Evolutionary conservation across 495 filamentous ascomycete genomes (phyloP).

Genomic region (Xylaria palmicola): DNA sequence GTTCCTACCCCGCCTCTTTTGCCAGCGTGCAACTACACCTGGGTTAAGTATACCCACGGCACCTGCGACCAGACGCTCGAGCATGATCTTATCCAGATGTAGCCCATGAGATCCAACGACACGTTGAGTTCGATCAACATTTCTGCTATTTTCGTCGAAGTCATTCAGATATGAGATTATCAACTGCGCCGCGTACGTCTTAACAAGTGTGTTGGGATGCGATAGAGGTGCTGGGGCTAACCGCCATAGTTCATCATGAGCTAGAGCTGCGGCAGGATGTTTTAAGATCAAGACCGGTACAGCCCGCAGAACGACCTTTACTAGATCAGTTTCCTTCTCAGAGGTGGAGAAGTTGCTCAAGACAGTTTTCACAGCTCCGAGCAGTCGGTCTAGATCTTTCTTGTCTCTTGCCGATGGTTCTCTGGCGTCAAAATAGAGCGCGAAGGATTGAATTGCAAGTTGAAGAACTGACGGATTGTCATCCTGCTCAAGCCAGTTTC

Average conservation of each 20-base stretch:
- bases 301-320: conserved; percentile 70
- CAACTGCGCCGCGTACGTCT: conserved; percentile 73
- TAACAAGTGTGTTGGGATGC: conserved; percentile 73
- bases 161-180: conserved; percentile 74
- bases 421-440: conserved; percentile 74
- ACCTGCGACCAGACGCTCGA: conserved; percentile 63
- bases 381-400: conserved; percentile 55
- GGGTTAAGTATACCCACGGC: conserved; percentile 66
- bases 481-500: conserved; percentile 73
- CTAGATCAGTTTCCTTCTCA: conserved; percentile 66
- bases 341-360: conserved; percentile 44
- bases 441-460: conserved; percentile 75
- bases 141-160: conserved; percentile 62
- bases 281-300: conserved; percentile 66
- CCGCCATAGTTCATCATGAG: conserved; percentile 62
- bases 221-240: conserved; percentile 63
- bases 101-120: conserved; percentile 70
- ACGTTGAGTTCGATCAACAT: conserved; percentile 55
- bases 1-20: conserved; percentile 32
- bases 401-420: conserved; percentile 54
- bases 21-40: conserved; percentile 48
- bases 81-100: conserved; percentile 59
- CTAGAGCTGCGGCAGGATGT: conserved; percentile 61
- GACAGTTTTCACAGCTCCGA: conserved; percentile 44
- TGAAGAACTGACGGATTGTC: conserved; percentile 67